phyloP scores from a whole-genome alignment of 352 stramenopile genomes.

The Pythium rhizo-oryzae region DNA sequence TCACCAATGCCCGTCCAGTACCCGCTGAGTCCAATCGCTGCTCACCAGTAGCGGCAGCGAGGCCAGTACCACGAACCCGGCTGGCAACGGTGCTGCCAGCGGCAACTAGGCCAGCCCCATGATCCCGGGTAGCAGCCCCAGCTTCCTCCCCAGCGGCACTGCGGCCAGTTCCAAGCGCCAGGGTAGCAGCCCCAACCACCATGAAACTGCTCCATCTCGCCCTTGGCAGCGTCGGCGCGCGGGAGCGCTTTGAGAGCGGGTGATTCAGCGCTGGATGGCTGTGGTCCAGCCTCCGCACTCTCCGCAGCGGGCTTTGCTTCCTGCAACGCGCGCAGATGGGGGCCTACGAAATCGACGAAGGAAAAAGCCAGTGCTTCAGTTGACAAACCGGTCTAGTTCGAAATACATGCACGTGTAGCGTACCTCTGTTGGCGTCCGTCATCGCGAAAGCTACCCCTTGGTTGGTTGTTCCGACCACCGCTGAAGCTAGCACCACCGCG shows the following conservation, averaged over 20 bases:
- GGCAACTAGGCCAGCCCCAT: constrained; percentile 20
- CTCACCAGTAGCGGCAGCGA: constrained; percentile 16
- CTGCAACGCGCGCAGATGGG: constrained; percentile 15
- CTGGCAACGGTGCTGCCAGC: constrained; percentile 9
- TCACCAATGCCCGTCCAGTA: not conserved
- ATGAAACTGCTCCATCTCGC: constrained; percentile 12
- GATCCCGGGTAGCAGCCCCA: constrained; percentile 25
- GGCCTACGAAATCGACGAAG: not conserved
- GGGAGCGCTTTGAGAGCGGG: not conserved
- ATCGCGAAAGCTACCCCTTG: not conserved
- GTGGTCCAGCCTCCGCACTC: not conserved
- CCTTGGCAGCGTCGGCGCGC: not conserved
- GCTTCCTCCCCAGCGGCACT: constrained; percentile 22
- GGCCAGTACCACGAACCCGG: constrained; percentile 16
- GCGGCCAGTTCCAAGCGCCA: constrained; percentile 27
- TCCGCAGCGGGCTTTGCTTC: not conserved
- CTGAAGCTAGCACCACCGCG: constrained; percentile 13
- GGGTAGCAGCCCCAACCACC: constrained; percentile 18
- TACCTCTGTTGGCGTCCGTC: not conserved
- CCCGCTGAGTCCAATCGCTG: not conserved
- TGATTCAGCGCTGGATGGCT: not conserved
- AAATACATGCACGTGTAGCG: too few relatives aligned
- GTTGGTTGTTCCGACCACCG: not conserved
- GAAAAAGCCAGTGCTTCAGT: not conserved
- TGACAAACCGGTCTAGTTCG: too few relatives aligned